Percentiles rank a stretch among this genome's conserved stretches.
Evolutionary conservation across 805 yeast genomes (phyloP).

Genomic region (Saccharomyces cerevisiae): DNA sequence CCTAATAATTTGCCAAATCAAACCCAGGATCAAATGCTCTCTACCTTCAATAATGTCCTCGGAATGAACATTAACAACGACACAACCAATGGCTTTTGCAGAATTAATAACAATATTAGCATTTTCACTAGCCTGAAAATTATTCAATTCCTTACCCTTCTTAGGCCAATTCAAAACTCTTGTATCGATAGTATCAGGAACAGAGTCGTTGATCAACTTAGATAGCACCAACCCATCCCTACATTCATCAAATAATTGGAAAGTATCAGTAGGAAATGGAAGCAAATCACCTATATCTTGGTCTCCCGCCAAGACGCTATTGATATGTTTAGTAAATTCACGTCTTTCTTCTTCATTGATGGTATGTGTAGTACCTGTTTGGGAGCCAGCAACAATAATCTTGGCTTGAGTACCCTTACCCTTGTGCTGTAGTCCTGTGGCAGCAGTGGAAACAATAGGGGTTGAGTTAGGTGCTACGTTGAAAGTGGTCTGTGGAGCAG

Average conservation of each 20-base stretch:
- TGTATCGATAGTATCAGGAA: slow-evolving; percentile 96
- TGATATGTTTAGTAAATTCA: slow-evolving; percentile 93
- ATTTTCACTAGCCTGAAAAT: slow-evolving; percentile 92
- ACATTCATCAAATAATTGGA: slow-evolving; percentile 94
- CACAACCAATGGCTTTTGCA: slow-evolving; percentile 97
- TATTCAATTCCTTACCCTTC: slow-evolving; percentile 71
- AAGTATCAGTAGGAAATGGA: slow-evolving; percentile 88
- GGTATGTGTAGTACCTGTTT: slow-evolving; percentile 92
- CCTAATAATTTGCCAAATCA: slow-evolving; percentile 95
- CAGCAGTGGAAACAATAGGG: slow-evolving; percentile 8
- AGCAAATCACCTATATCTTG: slow-evolving; percentile 71
- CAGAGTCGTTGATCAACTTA: slow-evolving; percentile 91
- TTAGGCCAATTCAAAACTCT: slow-evolving; percentile 90
- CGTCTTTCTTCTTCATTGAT: slow-evolving; percentile 94
- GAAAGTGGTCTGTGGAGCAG: slow-evolving; percentile 28
- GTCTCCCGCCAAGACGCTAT: slow-evolving; percentile 85
- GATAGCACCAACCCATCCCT: slow-evolving; percentile 90
- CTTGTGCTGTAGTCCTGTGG: slow-evolving; percentile 37
- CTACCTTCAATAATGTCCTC: slow-evolving; percentile 93
- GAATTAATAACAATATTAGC: slow-evolving; percentile 97
- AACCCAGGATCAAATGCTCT: slow-evolving; percentile 82
- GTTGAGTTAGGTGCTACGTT: slow-evolving; percentile 15
- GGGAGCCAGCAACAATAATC: slow-evolving; percentile 75
- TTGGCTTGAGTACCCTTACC: slow-evolving; percentile 57
- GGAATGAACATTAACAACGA: slow-evolving; percentile 94